phyloP scores from a whole-genome alignment of 2,329 filamentous ascomycete genomes.

The Hypoxylon sp. region DNA sequence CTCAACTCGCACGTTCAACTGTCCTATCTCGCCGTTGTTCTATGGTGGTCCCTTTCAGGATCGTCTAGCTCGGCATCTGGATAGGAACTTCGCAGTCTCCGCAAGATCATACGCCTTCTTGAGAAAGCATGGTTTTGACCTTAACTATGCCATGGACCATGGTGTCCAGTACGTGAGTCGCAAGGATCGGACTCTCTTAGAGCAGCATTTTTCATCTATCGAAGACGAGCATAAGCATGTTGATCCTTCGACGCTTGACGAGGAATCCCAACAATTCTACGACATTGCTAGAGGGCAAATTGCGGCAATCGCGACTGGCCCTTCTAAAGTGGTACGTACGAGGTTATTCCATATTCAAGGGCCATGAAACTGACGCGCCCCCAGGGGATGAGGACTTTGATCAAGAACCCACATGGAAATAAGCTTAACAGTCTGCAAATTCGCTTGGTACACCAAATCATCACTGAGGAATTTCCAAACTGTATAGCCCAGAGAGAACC shows the following conservation, averaged over 20 bases:
- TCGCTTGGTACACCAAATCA: constrained; percentile 47
- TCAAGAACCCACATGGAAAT: constrained; percentile 43
- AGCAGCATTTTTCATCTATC: constrained; percentile 14
- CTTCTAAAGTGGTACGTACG: neutral
- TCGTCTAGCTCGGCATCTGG: constrained; percentile 41
- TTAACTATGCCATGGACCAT: constrained; percentile 44
- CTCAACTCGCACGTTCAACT: constrained; percentile 49
- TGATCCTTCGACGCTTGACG: constrained; percentile 30
- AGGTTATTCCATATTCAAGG: neutral
- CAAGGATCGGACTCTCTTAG: constrained; percentile 32
- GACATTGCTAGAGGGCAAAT: constrained; percentile 2
- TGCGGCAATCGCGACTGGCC: constrained; percentile 2
- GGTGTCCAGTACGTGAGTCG: constrained; percentile 53
- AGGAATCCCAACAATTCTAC: constrained; percentile 25
- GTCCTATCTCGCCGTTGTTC: constrained; percentile 51
- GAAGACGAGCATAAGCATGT: constrained; percentile 10
- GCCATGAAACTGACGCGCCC: constrained; percentile 13
- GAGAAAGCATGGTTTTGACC: constrained; percentile 44
- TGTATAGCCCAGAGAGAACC: constrained; percentile 29
- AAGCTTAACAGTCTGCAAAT: constrained; percentile 48
- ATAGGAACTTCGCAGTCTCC: constrained; percentile 50
- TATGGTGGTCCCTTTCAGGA: constrained; percentile 17
- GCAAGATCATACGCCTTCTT: constrained; percentile 51
- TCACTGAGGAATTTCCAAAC: constrained; percentile 41
- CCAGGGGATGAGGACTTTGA: constrained; percentile 29